These are phyloP conservation scores for Magnaporthiopsis rhizophila DNA, from an alignment of 2,329 filamentous ascomycete genomes.

Conservation along the genomic window DNA sequence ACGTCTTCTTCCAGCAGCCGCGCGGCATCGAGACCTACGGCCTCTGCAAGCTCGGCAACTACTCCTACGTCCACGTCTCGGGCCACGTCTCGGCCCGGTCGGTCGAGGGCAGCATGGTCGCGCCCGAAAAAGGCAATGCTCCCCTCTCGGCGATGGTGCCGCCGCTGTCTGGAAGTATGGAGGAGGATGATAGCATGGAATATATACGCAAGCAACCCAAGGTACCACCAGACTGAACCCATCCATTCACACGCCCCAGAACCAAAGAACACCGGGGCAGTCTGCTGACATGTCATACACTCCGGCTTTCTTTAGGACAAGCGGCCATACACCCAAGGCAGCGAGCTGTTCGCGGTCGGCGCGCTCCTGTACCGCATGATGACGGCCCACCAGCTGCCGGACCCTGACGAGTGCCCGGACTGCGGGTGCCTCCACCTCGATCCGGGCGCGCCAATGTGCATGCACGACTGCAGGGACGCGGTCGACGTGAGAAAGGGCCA, in stretches of 20 bases:
- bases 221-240: neutral
- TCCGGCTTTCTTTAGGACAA: conserved; percentile 15
- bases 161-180: neutral
- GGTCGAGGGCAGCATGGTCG: conserved; percentile 14
- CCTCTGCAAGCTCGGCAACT: conserved; percentile 44
- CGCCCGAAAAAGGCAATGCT: conserved; percentile 13
- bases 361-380: conserved; percentile 34
- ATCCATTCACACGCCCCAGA: too few species aligned
- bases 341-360: conserved; percentile 31
- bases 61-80: conserved; percentile 31
- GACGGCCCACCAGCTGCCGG: conserved; percentile 21
- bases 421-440: conserved; percentile 21
- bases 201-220: conserved; percentile 13
- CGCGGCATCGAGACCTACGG: conserved; percentile 42
- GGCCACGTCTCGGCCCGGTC: conserved; percentile 20
- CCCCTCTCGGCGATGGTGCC: neutral
- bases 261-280: neutral
- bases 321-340: conserved; percentile 26
- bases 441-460: neutral
- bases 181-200: conserved; percentile 7
- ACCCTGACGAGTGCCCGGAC: conserved; percentile 20
- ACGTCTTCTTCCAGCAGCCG: conserved; percentile 43
- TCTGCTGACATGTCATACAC: neutral
- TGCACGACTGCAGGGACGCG: neutral
- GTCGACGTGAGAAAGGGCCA: conserved; percentile 3